Conservation (phyloP, 345 rosid genomes). For the Salix purpurea region DNA sequence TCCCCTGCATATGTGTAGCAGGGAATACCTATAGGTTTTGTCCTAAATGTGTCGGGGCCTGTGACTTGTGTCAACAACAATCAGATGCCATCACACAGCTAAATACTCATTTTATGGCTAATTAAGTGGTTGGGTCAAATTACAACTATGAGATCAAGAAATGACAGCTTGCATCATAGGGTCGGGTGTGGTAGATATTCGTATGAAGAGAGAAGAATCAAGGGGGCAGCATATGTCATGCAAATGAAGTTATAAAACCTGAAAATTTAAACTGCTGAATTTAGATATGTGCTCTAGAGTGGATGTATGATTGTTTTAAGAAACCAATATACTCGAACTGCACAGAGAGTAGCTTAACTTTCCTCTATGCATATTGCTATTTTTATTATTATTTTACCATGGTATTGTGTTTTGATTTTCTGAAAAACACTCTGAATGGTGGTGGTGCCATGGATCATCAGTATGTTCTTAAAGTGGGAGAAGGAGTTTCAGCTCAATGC, state of each 20-base stretch:
- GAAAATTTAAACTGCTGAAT: background rate
- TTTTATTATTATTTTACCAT: background rate
- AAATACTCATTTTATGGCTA: background rate
- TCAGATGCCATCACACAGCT: background rate
- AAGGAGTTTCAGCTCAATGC: constrained; percentile 30
- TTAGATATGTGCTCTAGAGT: background rate
- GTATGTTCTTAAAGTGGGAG: constrained; percentile 33
- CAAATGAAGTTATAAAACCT: background rate
- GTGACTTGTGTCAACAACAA: background rate
- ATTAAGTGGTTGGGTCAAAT: background rate
- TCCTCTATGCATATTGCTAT: background rate
- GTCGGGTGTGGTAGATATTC: background rate
- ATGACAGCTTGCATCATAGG: too few relatives aligned
- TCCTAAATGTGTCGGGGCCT: background rate
- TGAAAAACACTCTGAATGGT: background rate
- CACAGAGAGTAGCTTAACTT: background rate
- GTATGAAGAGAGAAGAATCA: background rate
- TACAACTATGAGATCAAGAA: background rate
- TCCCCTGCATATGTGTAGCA: background rate
- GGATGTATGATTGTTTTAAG: background rate
- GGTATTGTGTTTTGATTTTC: background rate
- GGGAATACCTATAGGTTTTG: background rate
- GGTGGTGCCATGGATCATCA: constrained; percentile 8
- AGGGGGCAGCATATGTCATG: background rate
- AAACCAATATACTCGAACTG: background rate